These are phyloP conservation scores for Sphaerosporella brunnea DNA, from an alignment of 495 filamentous ascomycete species.

Conservation along the genomic window DNA sequence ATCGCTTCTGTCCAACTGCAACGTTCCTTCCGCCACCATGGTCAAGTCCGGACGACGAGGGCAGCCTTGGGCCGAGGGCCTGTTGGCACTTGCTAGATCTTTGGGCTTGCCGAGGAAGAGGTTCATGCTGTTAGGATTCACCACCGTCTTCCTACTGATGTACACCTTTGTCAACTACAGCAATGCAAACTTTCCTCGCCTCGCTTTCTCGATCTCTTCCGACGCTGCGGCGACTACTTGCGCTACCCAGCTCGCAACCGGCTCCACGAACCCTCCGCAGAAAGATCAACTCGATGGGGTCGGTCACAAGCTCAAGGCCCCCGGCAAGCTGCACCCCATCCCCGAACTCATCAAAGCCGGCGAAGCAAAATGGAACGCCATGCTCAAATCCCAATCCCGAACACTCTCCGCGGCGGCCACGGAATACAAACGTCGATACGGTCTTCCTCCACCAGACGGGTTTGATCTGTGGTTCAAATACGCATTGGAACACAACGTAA, in stretches of 20 bases:
- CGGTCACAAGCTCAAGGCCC: neutral
- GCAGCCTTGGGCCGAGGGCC: neutral
- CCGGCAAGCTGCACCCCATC: constrained; percentile 10
- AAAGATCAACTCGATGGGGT: neutral
- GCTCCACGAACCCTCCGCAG: neutral
- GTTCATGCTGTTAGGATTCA: neutral
- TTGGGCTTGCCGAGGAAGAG: neutral
- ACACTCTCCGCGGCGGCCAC: constrained; percentile 30
- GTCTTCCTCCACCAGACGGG: constrained; percentile 33
- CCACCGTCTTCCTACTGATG: neutral
- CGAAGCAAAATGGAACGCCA: constrained; percentile 10
- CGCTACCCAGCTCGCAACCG: neutral
- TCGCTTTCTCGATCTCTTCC: neutral
- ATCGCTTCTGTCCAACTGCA: no score
- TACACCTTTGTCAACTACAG: neutral
- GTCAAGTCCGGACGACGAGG: no score
- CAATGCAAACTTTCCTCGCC: neutral
- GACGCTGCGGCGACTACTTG: neutral
- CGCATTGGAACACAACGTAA: constrained; percentile 36
- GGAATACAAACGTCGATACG: constrained; percentile 35
- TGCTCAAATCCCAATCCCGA: constrained; percentile 29
- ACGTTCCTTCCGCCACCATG: no score
- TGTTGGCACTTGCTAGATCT: neutral
- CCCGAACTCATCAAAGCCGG: constrained; percentile 12
- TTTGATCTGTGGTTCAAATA: constrained; percentile 47